These are phyloP conservation scores for Lathyrus sativus DNA, from an alignment of 306 rosid species.

Conservation along the genomic window DNA sequence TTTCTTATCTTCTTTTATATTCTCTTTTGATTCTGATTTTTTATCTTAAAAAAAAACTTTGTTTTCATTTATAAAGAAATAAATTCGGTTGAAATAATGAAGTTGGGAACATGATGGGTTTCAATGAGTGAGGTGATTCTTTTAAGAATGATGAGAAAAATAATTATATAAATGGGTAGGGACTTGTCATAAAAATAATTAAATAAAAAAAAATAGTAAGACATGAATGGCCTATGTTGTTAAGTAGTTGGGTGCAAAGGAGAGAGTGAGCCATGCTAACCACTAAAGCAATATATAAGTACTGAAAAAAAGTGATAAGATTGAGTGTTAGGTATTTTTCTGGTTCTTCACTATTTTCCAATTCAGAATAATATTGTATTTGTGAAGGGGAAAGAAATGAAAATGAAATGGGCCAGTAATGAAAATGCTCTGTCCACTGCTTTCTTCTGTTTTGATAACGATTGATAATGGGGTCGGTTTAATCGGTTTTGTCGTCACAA, in stretches of 20 bases:
- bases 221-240: constrained; percentile 61
- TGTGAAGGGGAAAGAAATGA: constrained; percentile 11
- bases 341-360: constrained; percentile 49
- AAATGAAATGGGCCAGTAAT: constrained; percentile 44
- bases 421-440: constrained; percentile 32
- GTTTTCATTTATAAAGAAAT: neutral
- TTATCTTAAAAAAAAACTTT: neutral
- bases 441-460: constrained; percentile 39
- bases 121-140: constrained; percentile 13
- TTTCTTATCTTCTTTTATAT: neutral
- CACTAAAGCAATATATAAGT: constrained; percentile 73
- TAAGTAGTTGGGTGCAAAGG: constrained; percentile 49
- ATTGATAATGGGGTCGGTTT: constrained; percentile 52
- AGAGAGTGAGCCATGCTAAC: constrained; percentile 57
- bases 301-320: constrained; percentile 63
- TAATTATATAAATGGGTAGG: constrained; percentile 2
- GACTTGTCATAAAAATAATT: neutral
- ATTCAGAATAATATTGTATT: constrained; percentile 35
- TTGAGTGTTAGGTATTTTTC: constrained; percentile 72
- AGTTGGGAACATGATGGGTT: neutral
- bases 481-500: constrained; percentile 45
- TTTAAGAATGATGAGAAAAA: constrained; percentile 7
- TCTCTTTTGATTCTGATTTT: neutral
- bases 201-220: neutral
- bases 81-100: constrained; percentile 32